phyloP scores from a whole-genome alignment of 345 rosid species.

The Salix viminalis region DNA sequence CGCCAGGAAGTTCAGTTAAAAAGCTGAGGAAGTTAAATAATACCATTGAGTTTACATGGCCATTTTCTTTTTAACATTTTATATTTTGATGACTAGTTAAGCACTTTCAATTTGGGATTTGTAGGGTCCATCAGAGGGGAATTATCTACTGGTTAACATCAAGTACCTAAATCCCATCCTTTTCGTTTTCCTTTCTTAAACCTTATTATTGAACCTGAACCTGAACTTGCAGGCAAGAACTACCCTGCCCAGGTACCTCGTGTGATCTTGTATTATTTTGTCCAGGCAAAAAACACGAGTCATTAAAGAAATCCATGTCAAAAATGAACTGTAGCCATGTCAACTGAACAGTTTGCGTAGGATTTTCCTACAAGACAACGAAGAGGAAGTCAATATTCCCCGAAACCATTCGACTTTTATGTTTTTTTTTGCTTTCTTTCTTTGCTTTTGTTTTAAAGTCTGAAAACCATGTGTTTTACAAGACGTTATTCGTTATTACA shows the following conservation, averaged over 20 bases:
- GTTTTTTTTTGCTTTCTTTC: no score
- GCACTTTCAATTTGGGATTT: conserved; percentile 28
- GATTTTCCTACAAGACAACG: neutral
- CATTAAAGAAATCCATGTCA: neutral
- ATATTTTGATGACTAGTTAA: conserved; percentile 28
- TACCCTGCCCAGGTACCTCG: neutral
- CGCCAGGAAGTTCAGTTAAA: conserved; percentile 34
- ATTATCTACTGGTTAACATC: conserved; percentile 21
- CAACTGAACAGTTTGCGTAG: neutral
- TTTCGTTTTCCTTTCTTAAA: neutral
- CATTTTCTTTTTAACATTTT: neutral
- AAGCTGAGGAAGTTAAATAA: conserved; percentile 26
- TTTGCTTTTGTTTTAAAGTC: neutral
- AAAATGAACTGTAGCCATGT: neutral
- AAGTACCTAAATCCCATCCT: conserved; percentile 29
- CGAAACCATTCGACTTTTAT: neutral
- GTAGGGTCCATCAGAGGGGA: conserved; percentile 14
- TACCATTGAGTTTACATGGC: conserved; percentile 7
- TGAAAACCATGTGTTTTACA: neutral
- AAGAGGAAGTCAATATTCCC: neutral
- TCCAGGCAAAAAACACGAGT: neutral
- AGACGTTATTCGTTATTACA: neutral
- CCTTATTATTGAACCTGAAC: neutral
- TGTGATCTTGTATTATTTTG: neutral
- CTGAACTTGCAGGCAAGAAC: neutral